Evolutionary conservation across 75 land plant genomes (phyloP), one percentile per base, ranked within the genome.

Genomic region (Pinus taeda): DNA sequence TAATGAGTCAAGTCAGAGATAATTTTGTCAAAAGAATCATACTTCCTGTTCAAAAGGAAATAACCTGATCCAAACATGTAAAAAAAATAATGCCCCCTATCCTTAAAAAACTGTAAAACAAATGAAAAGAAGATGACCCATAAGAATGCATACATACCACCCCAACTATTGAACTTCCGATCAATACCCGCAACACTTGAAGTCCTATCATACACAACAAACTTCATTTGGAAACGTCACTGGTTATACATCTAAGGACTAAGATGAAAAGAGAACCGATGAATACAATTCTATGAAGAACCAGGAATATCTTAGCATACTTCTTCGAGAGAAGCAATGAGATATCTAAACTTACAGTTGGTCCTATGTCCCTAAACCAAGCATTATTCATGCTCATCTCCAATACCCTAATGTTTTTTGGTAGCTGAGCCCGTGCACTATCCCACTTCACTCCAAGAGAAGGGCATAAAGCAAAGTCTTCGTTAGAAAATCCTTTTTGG

Each of bases 361-460:
- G 97, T 20, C 98, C 99, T 57, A 67, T 84, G 71, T 96, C 99
- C 70, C 99, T 88, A 80, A 96, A 92, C 99, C 99, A 96, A 29
- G 99, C 76, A 88, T 96, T 97, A 86, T 94, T 90, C 91, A 89
- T 90, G 78, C 98, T 92, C 98, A 94, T 94, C 83, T 94, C 98
- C 74, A 96, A 57, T 49, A 96, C 89, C 76, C 98, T 80, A 18
- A 96, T 82, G 53, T 80, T 74, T 21, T 67, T 42, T n/a, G 91
- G 90, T 73, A 94, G 71, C 84, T 76, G 84, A 64, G 78, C 79
- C 15, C 93, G 88, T 45, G 94, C 99, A 84, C 89, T 94, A 18
- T 76, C 79, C 93, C 95, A 96, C 98, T 90, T 74, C 45, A 71
- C 42, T 69, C 57, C 66, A 58, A 85, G 14, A 22, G 20, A 57